Conservation (phyloP, 768 basidiomycete species). For the Calocybe gangraenosa region DNA sequence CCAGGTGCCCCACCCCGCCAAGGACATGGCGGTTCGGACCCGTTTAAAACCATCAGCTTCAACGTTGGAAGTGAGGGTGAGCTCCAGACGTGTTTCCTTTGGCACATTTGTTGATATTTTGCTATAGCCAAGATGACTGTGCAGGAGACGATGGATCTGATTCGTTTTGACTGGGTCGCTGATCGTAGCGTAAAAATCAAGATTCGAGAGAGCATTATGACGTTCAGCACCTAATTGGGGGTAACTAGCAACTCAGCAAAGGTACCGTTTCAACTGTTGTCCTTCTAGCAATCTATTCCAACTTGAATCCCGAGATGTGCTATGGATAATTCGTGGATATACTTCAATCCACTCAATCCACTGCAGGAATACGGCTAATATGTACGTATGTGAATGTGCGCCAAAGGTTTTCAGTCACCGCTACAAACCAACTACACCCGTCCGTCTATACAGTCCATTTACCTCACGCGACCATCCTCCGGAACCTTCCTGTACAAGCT, state of each 20-base stretch:
- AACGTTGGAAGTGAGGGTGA: slow-evolving; percentile 80
- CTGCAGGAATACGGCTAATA: too few relatives aligned
- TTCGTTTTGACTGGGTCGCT: slow-evolving; percentile 81
- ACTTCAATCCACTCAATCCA: too few relatives aligned
- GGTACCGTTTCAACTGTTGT: too few relatives aligned
- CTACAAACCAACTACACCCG: too few relatives aligned
- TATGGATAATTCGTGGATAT: too few relatives aligned
- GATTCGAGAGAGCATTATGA: slow-evolving; percentile 78
- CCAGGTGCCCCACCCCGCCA: slow-evolving; percentile 90
- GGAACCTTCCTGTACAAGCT: too few relatives aligned
- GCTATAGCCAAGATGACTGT: slow-evolving; percentile 33
- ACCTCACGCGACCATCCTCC: too few relatives aligned
- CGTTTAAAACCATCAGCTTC: slow-evolving; percentile 86
- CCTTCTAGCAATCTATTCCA: too few relatives aligned
- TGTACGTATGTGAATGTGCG: too few relatives aligned
- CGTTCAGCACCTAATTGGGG: slow-evolving; percentile 63
- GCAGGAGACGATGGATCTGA: slow-evolving; percentile 63
- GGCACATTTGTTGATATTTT: neutral
- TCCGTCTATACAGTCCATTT: too few relatives aligned
- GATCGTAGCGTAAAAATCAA: slow-evolving; percentile 80
- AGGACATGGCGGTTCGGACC: slow-evolving; percentile 74
- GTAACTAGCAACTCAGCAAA: neutral
- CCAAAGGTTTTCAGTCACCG: too few relatives aligned
- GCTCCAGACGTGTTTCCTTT: slow-evolving; percentile 17
- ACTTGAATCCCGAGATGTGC: too few relatives aligned